A percentile compares a stretch with the other conserved stretches of the same genome.
phyloP scores from a whole-genome alignment of 257 asterid genomes.

The Salvia miltiorrhiza region DNA sequence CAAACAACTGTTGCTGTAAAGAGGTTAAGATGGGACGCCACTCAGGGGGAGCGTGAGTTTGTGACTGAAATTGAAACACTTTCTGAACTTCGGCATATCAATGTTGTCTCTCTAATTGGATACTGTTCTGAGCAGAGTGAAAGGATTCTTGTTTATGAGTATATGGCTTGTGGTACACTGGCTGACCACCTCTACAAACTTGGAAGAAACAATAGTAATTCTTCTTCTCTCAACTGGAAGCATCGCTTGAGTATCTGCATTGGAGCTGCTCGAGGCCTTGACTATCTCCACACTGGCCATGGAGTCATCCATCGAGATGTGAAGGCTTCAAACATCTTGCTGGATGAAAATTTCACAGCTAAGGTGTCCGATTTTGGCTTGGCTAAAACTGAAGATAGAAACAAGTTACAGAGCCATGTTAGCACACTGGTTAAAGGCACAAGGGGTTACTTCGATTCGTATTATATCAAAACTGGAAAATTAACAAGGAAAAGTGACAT shows the following conservation, averaged over 20 bases:
- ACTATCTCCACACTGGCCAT: no score
- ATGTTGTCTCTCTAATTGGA: constrained; percentile 55
- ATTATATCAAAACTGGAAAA: no score
- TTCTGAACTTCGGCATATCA: constrained; percentile 37
- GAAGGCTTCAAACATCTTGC: no score
- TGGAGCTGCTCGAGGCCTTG: no score
- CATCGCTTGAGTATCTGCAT: neutral
- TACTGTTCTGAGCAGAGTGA: constrained; percentile 42
- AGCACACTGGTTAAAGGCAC: neutral
- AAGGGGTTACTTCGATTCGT: neutral
- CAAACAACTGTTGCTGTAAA: constrained; percentile 40
- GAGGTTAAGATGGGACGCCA: constrained; percentile 33
- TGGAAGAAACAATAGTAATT: no score
- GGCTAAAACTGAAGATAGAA: no score
- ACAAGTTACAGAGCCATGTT: neutral
- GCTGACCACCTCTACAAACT: constrained; percentile 35
- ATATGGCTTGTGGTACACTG: constrained; percentile 47
- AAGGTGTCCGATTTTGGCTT: no score
- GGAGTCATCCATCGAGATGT: no score
- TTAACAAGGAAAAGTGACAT: no score
- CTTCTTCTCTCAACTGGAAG: neutral
- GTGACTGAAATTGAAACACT: constrained; percentile 49
- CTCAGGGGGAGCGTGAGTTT: constrained; percentile 48
- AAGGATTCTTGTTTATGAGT: constrained; percentile 49
- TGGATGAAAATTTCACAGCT: no score